phyloP scores from a whole-genome alignment of 768 basidiomycete species.

The Tulasnella sp. region DNA sequence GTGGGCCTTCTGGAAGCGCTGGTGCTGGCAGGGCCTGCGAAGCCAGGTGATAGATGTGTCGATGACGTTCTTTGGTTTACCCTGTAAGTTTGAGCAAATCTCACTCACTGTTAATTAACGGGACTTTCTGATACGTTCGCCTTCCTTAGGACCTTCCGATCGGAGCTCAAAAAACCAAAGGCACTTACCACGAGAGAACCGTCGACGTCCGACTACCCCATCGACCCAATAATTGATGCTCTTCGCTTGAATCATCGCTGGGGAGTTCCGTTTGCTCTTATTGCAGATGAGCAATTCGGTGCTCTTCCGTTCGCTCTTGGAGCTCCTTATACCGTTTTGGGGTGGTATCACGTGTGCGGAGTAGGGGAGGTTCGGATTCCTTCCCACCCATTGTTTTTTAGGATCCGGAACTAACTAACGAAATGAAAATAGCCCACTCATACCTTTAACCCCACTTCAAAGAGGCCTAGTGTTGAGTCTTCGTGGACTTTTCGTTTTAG shows the following conservation, averaged over 20 bases:
- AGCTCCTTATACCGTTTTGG: not conserved
- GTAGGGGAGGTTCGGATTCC: not conserved
- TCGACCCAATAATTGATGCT: not conserved
- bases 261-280: slow-evolving; percentile 4
- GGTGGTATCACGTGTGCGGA: slow-evolving; percentile 1
- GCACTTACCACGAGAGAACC: not conserved
- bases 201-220: not conserved
- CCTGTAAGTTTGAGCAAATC: not conserved
- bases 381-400: not conserved
- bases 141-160: not conserved
- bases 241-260: not conserved
- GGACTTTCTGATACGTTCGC: not conserved
- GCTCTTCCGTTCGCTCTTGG: not conserved
- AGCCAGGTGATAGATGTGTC: not conserved
- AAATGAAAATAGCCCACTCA: not conserved
- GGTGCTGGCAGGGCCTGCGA: not conserved
- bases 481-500: not conserved
- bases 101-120: not conserved
- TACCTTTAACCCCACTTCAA: not conserved
- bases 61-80: not conserved
- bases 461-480: not conserved
- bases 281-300: not conserved
- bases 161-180: not conserved
- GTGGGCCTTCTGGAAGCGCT: not conserved
- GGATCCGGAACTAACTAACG: not conserved